Evolutionary conservation across 192 early-diverging fungal genomes (phyloP).

Genomic region (Rhizophagus prolifer): DNA sequence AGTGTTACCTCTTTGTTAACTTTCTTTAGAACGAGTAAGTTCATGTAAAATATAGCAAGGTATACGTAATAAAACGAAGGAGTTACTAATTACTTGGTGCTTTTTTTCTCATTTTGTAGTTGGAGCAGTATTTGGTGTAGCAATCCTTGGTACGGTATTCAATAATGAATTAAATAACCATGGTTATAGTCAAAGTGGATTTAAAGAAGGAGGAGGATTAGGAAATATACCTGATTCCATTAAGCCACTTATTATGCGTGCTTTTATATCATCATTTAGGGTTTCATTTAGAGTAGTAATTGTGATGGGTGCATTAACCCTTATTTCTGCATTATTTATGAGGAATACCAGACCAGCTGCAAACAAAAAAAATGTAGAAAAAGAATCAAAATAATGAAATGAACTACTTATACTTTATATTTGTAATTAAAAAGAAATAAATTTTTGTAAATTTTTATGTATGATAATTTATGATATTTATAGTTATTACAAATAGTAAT

Average conservation of each 20-base stretch:
- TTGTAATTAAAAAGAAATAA: too few relatives aligned
- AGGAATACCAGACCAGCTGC: neutral
- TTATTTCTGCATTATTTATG: neutral
- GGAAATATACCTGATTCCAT: neutral
- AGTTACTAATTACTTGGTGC: slow-evolving; percentile 27
- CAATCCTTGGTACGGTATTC: slow-evolving; percentile 41
- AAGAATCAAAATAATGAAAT: neutral
- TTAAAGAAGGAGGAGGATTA: neutral
- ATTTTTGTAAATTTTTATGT: too few relatives aligned
- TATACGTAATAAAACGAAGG: neutral
- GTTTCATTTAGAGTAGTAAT: neutral
- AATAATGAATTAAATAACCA: slow-evolving; percentile 23
- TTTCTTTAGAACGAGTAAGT: slow-evolving; percentile 59
- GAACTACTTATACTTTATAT: too few relatives aligned
- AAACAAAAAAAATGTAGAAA: neutral
- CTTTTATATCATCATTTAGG: neutral
- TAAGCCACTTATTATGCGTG: neutral
- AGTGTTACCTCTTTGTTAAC: slow-evolving; percentile 58
- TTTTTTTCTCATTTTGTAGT: slow-evolving; percentile 30
- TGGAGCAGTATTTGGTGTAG: slow-evolving; percentile 37
- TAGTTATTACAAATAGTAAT: too few relatives aligned
- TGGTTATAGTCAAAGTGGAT: neutral
- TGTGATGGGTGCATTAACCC: neutral
- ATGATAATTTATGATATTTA: too few relatives aligned
- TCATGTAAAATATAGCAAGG: neutral